A percentile compares a stretch with the other conserved stretches of the same genome.
Conservation (phyloP, 2,329 filamentous ascomycete genomes). For the Penicillium brasilianum region DNA sequence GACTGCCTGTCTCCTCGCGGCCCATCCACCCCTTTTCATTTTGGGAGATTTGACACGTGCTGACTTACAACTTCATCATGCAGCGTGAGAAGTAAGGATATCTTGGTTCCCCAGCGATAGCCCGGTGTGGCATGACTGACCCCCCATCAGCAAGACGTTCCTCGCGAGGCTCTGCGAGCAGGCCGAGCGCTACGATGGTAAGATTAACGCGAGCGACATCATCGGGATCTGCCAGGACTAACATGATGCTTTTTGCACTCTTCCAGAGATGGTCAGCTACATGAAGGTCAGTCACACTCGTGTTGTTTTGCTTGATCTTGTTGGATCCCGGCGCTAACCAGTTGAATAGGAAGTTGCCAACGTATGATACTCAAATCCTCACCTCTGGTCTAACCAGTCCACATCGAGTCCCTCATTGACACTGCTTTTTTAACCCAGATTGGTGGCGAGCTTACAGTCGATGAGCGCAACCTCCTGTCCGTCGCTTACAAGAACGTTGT, state of each 20-base stretch:
- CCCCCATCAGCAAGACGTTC: slow-evolving; percentile 87
- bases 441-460: slow-evolving; percentile 70
- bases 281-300: slow-evolving; percentile 74
- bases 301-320: slow-evolving; percentile 25
- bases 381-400: slow-evolving; percentile 16
- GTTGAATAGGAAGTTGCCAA: slow-evolving; percentile 84
- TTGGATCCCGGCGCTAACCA: slow-evolving; percentile 31
- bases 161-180: slow-evolving; percentile 99
- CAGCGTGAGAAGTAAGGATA: slow-evolving; percentile 71
- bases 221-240: slow-evolving; percentile 9
- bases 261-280: slow-evolving; percentile 90
- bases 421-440: slow-evolving; percentile 50
- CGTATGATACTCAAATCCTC: slow-evolving; percentile 55
- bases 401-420: slow-evolving; percentile 27
- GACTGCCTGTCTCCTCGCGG: slow-evolving; percentile 18
- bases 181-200: slow-evolving; percentile 98
- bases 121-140: slow-evolving; percentile 43
- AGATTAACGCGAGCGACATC: slow-evolving; percentile 35
- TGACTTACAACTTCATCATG: slow-evolving; percentile 40
- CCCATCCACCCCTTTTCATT: slow-evolving; percentile 14
- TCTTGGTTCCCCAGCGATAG: slow-evolving; percentile 24
- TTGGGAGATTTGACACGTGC: slow-evolving; percentile 45
- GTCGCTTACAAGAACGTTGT: slow-evolving; percentile 99
- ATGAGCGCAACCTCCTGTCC: slow-evolving; percentile 88
- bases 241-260: slow-evolving; percentile 35